phyloP scores from a whole-genome alignment of 1,139 yeast species.

The Kazachstania sp. region DNA sequence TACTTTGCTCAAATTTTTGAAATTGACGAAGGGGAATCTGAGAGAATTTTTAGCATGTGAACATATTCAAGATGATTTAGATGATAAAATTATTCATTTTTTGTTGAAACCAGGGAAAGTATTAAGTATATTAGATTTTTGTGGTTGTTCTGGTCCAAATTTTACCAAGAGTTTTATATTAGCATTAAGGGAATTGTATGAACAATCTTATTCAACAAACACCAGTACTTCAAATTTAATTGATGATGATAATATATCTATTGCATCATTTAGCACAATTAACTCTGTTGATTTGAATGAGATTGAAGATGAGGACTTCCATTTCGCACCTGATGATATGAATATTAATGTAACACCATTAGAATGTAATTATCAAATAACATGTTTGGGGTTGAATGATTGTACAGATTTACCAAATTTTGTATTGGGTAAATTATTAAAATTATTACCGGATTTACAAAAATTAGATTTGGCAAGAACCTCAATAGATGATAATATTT shows the following conservation, averaged over 20 bases:
- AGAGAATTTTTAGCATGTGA: conserved; percentile 77
- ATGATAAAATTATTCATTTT: conserved; percentile 47
- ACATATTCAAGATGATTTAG: conserved; percentile 78
- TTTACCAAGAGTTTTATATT: conserved; percentile 54
- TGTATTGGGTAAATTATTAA: conserved; percentile 49
- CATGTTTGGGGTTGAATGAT: conserved; percentile 73
- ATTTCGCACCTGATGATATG: conserved; percentile 5
- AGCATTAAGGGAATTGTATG: conserved; percentile 23
- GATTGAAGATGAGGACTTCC: conserved; percentile 1
- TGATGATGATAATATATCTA: not conserved
- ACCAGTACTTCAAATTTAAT: conserved; percentile 2
- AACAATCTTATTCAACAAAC: conserved; percentile 12
- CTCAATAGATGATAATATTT: conserved; percentile 53
- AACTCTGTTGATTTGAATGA: not conserved
- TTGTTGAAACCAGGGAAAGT: conserved; percentile 53
- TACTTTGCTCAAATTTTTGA: conserved; percentile 58
- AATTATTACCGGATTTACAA: conserved; percentile 49
- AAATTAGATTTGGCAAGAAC: conserved; percentile 80
- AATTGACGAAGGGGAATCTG: conserved; percentile 55
- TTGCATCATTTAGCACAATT: conserved; percentile 1
- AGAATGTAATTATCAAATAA: conserved; percentile 31
- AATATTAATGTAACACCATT: conserved; percentile 8
- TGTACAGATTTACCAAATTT: conserved; percentile 67
- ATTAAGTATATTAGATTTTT: conserved; percentile 71
- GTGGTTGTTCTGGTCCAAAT: conserved; percentile 69